phyloP scores from a whole-genome alignment of 257 asterid genomes.

The Forsythia viridissima region DNA sequence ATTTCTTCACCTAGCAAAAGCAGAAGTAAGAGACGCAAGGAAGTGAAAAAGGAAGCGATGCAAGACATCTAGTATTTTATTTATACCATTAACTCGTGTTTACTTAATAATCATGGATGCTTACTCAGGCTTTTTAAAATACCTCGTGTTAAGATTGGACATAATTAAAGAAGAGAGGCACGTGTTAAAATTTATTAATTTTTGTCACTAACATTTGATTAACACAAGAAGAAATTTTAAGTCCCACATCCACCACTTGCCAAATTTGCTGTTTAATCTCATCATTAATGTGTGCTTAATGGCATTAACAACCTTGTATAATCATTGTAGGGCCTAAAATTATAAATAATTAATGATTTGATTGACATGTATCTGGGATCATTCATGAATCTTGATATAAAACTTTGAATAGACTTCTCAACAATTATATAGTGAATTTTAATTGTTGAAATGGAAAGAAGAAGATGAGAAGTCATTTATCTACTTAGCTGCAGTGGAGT shows the following conservation, averaged over 20 bases:
- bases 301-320: background rate
- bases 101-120: too few relatives aligned
- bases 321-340: background rate
- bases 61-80: too few relatives aligned
- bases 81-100: too few relatives aligned
- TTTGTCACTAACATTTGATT: too few relatives aligned
- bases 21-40: too few relatives aligned
- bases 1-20: too few relatives aligned
- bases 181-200: too few relatives aligned
- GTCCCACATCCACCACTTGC: background rate
- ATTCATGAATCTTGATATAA: background rate
- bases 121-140: too few relatives aligned
- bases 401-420: slow-evolving; percentile 23
- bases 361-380: background rate
- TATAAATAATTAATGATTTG: background rate
- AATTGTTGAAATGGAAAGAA: slow-evolving; percentile 17
- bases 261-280: background rate
- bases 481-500: background rate
- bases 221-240: background rate
- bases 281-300: background rate
- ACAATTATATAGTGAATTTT: slow-evolving; percentile 9
- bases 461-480: background rate
- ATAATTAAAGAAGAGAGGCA: too few relatives aligned
- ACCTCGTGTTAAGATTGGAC: too few relatives aligned
- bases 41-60: too few relatives aligned